Percentiles rank a stretch among this genome's conserved stretches.
These are phyloP conservation scores for Stentor coeruleus DNA, from an alignment of 73 alveolate genomes.

Conservation along the genomic window DNA sequence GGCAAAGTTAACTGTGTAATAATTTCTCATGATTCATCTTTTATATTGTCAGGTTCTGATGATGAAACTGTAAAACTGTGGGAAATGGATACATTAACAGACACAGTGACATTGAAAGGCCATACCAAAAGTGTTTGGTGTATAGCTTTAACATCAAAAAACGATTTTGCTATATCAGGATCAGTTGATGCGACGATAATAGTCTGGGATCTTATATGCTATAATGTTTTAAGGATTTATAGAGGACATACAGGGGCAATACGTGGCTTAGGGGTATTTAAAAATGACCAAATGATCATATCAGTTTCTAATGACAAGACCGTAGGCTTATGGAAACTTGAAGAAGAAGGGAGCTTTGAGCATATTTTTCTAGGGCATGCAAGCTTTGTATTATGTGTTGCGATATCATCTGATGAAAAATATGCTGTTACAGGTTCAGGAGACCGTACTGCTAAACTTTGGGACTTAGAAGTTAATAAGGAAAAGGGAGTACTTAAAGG, in stretches of 20 bases:
- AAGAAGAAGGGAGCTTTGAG: too few species aligned
- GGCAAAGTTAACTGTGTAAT: not conserved
- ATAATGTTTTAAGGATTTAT: not conserved
- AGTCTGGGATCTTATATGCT: not conserved
- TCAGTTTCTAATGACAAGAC: not conserved
- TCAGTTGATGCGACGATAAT: conserved; percentile 1
- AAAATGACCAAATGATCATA: too few species aligned
- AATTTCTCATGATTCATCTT: not conserved
- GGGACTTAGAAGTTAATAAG: not conserved
- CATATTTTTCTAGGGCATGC: too few species aligned
- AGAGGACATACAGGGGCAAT: not conserved
- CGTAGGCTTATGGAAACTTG: too few species aligned
- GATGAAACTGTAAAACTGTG: not conserved
- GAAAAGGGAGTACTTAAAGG: not conserved
- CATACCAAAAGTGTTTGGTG: not conserved
- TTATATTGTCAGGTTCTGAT: not conserved
- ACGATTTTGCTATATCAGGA: not conserved
- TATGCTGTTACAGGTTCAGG: not conserved
- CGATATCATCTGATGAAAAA: too few species aligned
- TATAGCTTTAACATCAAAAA: not conserved
- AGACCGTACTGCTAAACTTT: conserved; percentile 3
- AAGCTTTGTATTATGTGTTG: too few species aligned
- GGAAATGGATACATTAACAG: not conserved
- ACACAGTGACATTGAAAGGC: not conserved
- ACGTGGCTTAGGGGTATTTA: not conserved